Base-by-base conservation (phyloP, 352 stramenopile species). In the Phytophthora ramorum region DNA sequence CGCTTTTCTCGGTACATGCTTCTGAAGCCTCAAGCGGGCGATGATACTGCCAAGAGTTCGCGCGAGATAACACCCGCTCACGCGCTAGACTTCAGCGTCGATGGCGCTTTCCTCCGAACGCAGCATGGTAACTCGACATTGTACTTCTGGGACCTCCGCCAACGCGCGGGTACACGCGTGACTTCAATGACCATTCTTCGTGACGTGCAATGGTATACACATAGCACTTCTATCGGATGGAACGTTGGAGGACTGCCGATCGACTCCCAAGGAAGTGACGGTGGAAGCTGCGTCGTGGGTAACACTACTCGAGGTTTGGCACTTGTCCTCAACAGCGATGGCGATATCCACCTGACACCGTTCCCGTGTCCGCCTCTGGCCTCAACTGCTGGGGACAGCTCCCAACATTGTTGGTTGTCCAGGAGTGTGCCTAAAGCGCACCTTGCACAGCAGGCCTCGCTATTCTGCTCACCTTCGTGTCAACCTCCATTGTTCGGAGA, bases 31-130 rank as follows among this genome's bases (percentile, higher is more conserved):
- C 66, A 70, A 38, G 72, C 79, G 47, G n/a, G 44, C 7, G 54
- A 56, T 22, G 35, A 43, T 22, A 24, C 20, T 34, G 10, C 47
- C 4, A n/a, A n/a, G 3, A 55, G 44, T 37, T 20, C 47, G 1
- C 32, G n/a, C 3, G 43, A 71, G 4, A 8, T 45, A 12, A 53
- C 73, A 4, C 58, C 61, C 0, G 79, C 76, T 1, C 48, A 55
- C 10, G 81, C 82, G 4, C 49, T 95, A 0, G 87, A 95, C 47
- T 95, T 93, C 47, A 93, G 78, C 17, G 41, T 78, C 17, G 85
- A 93, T 28, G 78, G 81, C 0, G 58, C 44, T 12, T 87, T 87
- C 40, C 69, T 95, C 4, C 81, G 87, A 64, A 87, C 58, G 4
- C 77, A 91, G 37, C 79, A 91, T 22, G 68, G 74, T 1, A 38